phyloP scores from a whole-genome alignment of 768 basidiomycete species.

The Amanita pallidorosea region DNA sequence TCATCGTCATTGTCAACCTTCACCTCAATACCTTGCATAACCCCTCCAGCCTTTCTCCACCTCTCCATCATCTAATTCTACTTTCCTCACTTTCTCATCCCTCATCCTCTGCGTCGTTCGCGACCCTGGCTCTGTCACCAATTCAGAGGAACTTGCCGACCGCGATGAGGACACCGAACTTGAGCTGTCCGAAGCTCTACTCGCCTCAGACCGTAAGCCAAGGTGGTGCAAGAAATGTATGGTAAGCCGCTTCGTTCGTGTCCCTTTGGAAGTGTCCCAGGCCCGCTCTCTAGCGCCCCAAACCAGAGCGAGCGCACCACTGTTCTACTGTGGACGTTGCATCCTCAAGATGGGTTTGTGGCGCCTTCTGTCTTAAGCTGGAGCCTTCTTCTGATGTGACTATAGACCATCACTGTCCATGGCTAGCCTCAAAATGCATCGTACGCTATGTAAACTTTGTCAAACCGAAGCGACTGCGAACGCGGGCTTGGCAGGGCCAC shows the following conservation, averaged over 20 bases:
- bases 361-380: not conserved
- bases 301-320: slow-evolving; percentile 75
- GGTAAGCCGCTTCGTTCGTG: slow-evolving; percentile 19
- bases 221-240: slow-evolving; percentile 76
- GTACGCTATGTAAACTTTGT: slow-evolving; percentile 26
- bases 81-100: slow-evolving; percentile 60
- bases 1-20: slow-evolving; percentile 58
- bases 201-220: slow-evolving; percentile 43
- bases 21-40: slow-evolving; percentile 46
- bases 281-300: slow-evolving; percentile 35
- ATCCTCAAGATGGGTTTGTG: slow-evolving; percentile 76
- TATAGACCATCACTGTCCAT: slow-evolving; percentile 80
- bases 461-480: not conserved
- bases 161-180: slow-evolving; percentile 19
- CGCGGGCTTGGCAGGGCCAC: slow-evolving; percentile 43
- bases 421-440: slow-evolving; percentile 70
- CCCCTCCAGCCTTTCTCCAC: slow-evolving; percentile 38
- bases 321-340: slow-evolving; percentile 69
- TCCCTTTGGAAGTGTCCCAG: not conserved
- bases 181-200: slow-evolving; percentile 46
- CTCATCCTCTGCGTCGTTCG: slow-evolving; percentile 63
- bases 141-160: slow-evolving; percentile 9
- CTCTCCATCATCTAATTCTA: slow-evolving; percentile 54
- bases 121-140: slow-evolving; percentile 60
- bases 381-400: slow-evolving; percentile 5